phyloP scores from a whole-genome alignment of 805 yeast genomes.

The Ogataea chonburiensis region DNA sequence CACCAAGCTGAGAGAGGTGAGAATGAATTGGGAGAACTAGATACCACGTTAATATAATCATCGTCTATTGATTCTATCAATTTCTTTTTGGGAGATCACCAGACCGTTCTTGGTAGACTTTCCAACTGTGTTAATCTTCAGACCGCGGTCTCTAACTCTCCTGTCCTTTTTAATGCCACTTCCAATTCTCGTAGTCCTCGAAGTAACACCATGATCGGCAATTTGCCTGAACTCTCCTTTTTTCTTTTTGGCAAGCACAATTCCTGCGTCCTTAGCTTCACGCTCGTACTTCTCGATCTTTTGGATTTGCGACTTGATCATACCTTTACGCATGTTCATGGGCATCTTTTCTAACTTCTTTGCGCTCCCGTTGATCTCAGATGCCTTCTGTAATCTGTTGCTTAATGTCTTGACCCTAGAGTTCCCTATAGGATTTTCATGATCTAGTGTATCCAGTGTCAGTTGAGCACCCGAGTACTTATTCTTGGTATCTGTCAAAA shows the following conservation, averaged over 20 bases:
- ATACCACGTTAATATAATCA: conserved; percentile 7
- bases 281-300: conserved; percentile 59
- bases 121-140: conserved; percentile 75
- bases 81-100: conserved; percentile 64
- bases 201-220: conserved; percentile 53
- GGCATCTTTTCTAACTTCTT: conserved; percentile 73
- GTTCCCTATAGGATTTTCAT: conserved; percentile 64
- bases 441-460: conserved; percentile 60
- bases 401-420: conserved; percentile 65
- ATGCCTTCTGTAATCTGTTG: conserved; percentile 50
- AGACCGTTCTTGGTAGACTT: conserved; percentile 77
- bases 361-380: conserved; percentile 45
- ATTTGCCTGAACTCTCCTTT: conserved; percentile 64
- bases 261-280: conserved; percentile 88
- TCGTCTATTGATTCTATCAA: conserved; percentile 38
- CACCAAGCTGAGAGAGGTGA: conserved; percentile 50
- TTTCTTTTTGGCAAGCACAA: conserved; percentile 68
- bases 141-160: conserved; percentile 67
- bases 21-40: conserved; percentile 35
- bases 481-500: conserved; percentile 43
- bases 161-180: conserved; percentile 39
- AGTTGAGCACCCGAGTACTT: conserved; percentile 63
- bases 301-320: conserved; percentile 56
- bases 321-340: conserved; percentile 83
- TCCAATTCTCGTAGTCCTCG: conserved; percentile 52